Base-by-base conservation (phyloP, 768 basidiomycete genomes). In the Boletus rubroflammeus region DNA sequence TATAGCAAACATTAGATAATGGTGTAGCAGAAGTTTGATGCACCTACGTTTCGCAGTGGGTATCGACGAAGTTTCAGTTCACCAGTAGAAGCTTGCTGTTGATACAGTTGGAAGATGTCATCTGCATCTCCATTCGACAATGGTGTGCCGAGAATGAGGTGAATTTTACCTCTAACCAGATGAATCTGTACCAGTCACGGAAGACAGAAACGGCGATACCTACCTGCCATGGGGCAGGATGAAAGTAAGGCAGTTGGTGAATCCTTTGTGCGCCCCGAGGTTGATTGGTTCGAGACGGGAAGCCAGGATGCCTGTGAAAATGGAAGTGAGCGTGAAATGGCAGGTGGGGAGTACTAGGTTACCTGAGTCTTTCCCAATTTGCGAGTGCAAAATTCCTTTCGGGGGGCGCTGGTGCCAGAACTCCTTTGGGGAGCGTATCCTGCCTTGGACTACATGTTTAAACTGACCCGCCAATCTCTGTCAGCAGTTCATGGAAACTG, bases 11-110 rank as follows among this genome's bases (percentile, higher is more conserved):
- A 43, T 61, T 32, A 62, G 58, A 52, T 48, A 17, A 46, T 35
- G 35, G 32, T 53, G 28, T 55, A 32, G 52, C 47, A 36, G 19
- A 46, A 6, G 25, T 26, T 39, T 36, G 35, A 45, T 34, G 51
- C 47, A 25, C 60, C 71, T 61, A 90, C 90, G 55, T 73, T 73
- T 75, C 81, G 76, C 60, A 91, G 64, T 8, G 89, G 88, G 79
- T 84, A 90, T 54, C 90, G 76, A 48, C 85, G 78, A 67, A 93
- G 89, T 31, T 70, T 73, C 38, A 93, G 65, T 23, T 65, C 67
- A 13, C 85, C 85, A 2, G 72, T 61, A 11, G 69, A 66, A 9
- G 87, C 89, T 62, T 90, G 79, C 28, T 72, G 64, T 66, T 93
- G 90, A 67, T 91, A 93, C 23, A 79, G 66, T 46, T 68, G 55